phyloP scores from a whole-genome alignment of 2,329 filamentous ascomycete species.

The Fusarium pseudoanthophilum region DNA sequence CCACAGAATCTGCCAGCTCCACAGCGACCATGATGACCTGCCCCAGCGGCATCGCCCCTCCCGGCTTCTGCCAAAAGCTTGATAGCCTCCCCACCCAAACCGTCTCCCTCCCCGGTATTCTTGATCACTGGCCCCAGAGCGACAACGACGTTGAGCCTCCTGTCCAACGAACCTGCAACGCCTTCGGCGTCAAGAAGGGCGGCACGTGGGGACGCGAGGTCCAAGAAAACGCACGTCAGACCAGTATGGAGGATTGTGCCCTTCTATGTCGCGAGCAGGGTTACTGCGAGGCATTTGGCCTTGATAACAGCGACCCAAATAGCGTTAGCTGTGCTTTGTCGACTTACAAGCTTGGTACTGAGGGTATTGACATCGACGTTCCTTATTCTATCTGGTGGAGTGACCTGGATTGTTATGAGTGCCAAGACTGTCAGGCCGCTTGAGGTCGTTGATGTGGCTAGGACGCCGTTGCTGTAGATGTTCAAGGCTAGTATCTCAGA shows the following conservation, averaged over 20 bases:
- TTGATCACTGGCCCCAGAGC: background rate
- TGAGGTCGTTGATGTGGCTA: background rate
- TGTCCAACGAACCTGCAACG: background rate
- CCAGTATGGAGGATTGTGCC: slow-evolving; percentile 17
- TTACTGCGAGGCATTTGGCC: slow-evolving; percentile 5
- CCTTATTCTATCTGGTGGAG: slow-evolving; percentile 11
- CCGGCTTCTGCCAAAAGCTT: background rate
- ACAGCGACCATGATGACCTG: background rate
- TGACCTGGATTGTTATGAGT: slow-evolving; percentile 15
- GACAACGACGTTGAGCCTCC: background rate
- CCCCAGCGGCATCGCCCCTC: background rate
- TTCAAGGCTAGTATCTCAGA: accelerated
- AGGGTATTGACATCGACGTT: slow-evolving; percentile 1
- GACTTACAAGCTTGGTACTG: slow-evolving; percentile 5
- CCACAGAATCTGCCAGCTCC: background rate
- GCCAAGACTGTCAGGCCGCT: slow-evolving; percentile 1
- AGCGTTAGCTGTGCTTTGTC: background rate
- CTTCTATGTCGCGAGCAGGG: background rate
- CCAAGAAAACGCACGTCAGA: background rate
- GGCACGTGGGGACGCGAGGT: background rate
- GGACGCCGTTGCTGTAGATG: accelerated
- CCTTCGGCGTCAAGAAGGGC: slow-evolving; percentile 4
- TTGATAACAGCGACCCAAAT: background rate
- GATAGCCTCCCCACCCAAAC: background rate
- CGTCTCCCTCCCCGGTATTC: background rate